Evolutionary conservation across 1,284 basidiomycete species (phyloP).

Genomic region (Cryptococcus sp.): DNA sequence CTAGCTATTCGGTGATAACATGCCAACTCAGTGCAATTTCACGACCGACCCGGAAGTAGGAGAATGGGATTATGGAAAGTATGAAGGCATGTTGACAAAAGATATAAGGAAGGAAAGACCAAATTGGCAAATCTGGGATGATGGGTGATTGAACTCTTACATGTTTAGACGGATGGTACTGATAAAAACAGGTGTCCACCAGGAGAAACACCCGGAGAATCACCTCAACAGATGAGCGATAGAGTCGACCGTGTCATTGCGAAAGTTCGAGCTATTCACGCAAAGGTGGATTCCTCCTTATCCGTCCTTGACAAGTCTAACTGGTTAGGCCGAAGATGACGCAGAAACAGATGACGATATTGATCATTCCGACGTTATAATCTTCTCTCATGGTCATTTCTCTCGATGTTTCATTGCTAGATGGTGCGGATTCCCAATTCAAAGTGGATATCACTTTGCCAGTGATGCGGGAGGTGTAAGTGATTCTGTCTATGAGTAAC

Average conservation of each 20-base stretch:
- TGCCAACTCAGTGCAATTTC: constrained; percentile 27
- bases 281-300: constrained; percentile 51
- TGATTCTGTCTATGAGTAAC: not conserved
- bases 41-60: constrained; percentile 41
- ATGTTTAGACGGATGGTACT: not conserved
- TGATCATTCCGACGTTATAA: constrained; percentile 43
- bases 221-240: constrained; percentile 66
- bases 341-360: constrained; percentile 23
- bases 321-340: constrained; percentile 21
- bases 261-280: constrained; percentile 71
- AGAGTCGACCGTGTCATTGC: constrained; percentile 73
- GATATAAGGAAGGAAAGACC: constrained; percentile 68
- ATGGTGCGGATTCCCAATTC: constrained; percentile 47
- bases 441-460: constrained; percentile 46
- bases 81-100: constrained; percentile 70
- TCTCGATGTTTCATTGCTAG: constrained; percentile 67
- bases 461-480: constrained; percentile 46
- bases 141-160: constrained; percentile 55
- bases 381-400: constrained; percentile 67
- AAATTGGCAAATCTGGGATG: constrained; percentile 73
- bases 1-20: constrained; percentile 42
- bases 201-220: constrained; percentile 65
- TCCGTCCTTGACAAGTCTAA: constrained; percentile 4
- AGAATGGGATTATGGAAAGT: constrained; percentile 90
- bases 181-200: constrained; percentile 60